Conservation (phyloP, 768 basidiomycete species). For the Tricholoma flavovirens region DNA sequence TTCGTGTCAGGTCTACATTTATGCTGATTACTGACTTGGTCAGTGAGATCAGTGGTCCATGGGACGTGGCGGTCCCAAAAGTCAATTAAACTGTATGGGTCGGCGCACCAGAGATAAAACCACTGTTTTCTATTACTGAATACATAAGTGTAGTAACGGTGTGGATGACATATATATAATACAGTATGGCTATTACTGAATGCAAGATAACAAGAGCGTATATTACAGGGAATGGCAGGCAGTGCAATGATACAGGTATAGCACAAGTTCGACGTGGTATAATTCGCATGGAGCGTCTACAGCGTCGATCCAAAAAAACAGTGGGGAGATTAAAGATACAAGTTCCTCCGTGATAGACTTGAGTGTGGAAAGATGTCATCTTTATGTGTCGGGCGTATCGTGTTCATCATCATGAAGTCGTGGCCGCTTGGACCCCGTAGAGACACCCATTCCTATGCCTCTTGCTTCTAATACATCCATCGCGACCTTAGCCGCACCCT, state of each 20-base stretch:
- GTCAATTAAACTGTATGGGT: constrained; percentile 34
- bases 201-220: constrained; percentile 5
- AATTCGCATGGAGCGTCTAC: constrained; percentile 9
- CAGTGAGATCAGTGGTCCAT: constrained; percentile 85
- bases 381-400: constrained; percentile 19
- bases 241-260: constrained; percentile 17
- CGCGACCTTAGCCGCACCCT: constrained; percentile 66
- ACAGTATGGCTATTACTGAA: constrained; percentile 1
- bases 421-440: constrained; percentile 16
- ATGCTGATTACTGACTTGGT: constrained; percentile 7
- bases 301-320: constrained; percentile 7
- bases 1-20: background rate
- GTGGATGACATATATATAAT: constrained; percentile 6
- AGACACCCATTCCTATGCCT: constrained; percentile 49
- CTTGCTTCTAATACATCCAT: constrained; percentile 78
- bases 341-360: constrained; percentile 16
- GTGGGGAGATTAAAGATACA: constrained; percentile 19
- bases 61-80: constrained; percentile 83
- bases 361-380: constrained; percentile 1
- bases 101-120: background rate
- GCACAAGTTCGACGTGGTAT: constrained; percentile 14
- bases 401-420: constrained; percentile 42
- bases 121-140: constrained; percentile 3
- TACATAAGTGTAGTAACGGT: constrained; percentile 1
- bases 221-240: constrained; percentile 13